Conservation (phyloP, 192 early-diverging fungal species). For the Dissophora globulifera region DNA sequence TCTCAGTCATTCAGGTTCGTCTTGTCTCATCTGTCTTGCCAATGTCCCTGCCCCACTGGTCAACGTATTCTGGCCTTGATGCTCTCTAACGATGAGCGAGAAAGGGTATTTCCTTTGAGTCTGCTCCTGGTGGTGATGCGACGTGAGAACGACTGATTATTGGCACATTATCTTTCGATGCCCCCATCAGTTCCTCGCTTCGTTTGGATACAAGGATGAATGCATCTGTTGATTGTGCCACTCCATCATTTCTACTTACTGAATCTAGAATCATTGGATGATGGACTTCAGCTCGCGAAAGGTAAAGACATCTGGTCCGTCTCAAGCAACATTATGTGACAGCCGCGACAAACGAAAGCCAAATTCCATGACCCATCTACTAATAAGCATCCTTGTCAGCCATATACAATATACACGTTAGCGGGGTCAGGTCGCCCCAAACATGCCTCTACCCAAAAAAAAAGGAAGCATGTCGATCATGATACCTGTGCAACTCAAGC, state of each 20-base stretch:
- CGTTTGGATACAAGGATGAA: slow-evolving; percentile 32
- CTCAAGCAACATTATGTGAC: slow-evolving; percentile 20
- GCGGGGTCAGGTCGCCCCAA: neutral
- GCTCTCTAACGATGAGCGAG: too few relatives aligned
- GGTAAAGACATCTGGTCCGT: slow-evolving; percentile 23
- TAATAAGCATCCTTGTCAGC: slow-evolving; percentile 25
- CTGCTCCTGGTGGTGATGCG: too few relatives aligned
- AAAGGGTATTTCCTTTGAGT: too few relatives aligned
- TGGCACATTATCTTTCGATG: slow-evolving; percentile 15
- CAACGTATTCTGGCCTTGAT: too few relatives aligned
- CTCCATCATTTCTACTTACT: slow-evolving; percentile 24
- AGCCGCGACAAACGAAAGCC: slow-evolving; percentile 29
- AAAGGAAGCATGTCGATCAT: slow-evolving; percentile 3
- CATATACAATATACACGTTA: slow-evolving; percentile 36
- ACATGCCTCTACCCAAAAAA: slow-evolving; percentile 1
- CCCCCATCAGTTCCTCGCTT: slow-evolving; percentile 22
- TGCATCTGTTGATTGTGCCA: slow-evolving; percentile 7
- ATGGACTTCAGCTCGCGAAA: slow-evolving; percentile 26
- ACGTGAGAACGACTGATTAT: slow-evolving; percentile 20
- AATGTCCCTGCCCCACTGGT: too few relatives aligned
- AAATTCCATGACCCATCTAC: slow-evolving; percentile 37
- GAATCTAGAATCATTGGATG: slow-evolving; percentile 26
- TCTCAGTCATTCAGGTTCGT: too few relatives aligned
- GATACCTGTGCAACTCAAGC: slow-evolving; percentile 9
- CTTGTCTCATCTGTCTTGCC: too few relatives aligned